phyloP scores from a whole-genome alignment of 108 stramenopile genomes.

The Conticribra weissflogii region DNA sequence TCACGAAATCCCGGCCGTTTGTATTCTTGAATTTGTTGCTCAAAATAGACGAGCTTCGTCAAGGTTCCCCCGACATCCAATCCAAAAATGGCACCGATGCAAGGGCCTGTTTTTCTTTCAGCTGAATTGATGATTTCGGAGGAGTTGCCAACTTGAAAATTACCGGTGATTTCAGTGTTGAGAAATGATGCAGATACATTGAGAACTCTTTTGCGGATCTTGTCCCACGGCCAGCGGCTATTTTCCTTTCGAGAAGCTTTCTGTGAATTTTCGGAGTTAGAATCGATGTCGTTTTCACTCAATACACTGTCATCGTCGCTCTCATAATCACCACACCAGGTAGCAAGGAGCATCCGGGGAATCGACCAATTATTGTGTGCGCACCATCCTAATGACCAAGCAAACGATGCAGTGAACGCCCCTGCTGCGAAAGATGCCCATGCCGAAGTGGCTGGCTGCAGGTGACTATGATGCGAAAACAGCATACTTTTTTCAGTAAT shows the following conservation, averaged over 20 bases:
- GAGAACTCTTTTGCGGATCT: slow-evolving; percentile 26
- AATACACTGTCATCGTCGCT: slow-evolving; percentile 25
- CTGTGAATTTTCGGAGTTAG: background rate
- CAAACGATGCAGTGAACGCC: slow-evolving; percentile 16
- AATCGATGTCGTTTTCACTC: background rate
- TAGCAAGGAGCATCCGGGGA: slow-evolving; percentile 3
- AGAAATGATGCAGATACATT: slow-evolving; percentile 32
- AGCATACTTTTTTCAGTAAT: no score
- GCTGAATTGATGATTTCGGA: background rate
- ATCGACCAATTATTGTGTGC: slow-evolving; percentile 5
- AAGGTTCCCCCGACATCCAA: slow-evolving; percentile 95
- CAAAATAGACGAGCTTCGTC: slow-evolving; percentile 96
- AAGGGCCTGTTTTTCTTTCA: slow-evolving; percentile 39
- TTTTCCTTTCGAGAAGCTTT: background rate
- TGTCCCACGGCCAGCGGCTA: slow-evolving; percentile 48
- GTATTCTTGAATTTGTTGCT: slow-evolving; percentile 57
- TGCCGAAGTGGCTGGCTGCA: background rate
- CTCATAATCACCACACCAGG: slow-evolving; percentile 9
- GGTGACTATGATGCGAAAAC: background rate
- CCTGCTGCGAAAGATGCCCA: slow-evolving; percentile 33
- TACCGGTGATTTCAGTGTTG: background rate
- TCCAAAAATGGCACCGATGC: slow-evolving; percentile 78
- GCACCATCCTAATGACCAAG: slow-evolving; percentile 26
- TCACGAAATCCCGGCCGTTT: slow-evolving; percentile 17
- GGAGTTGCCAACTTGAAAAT: slow-evolving; percentile 4